Evolutionary conservation across 495 filamentous ascomycete species (phyloP).

Genomic region (Lasiosphaeriaceae sp.): DNA sequence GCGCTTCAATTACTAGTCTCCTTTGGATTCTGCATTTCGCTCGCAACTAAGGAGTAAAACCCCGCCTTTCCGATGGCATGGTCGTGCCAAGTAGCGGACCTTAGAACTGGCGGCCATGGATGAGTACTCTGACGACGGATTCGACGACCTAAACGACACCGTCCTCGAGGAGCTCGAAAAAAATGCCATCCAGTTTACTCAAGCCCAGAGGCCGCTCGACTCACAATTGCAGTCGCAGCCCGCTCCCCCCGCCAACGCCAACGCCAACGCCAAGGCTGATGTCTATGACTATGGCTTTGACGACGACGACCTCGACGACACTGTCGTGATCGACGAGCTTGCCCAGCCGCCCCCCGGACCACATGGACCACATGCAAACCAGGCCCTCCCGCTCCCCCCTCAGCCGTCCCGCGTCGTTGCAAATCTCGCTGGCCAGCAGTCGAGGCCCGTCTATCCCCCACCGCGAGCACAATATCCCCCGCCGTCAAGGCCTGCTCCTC

Average conservation of each 20-base stretch:
- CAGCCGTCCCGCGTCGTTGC: slow-evolving; percentile 11
- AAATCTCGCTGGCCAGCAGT: slow-evolving; percentile 15
- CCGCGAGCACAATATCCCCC: slow-evolving; percentile 7
- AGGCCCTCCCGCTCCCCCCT: slow-evolving; percentile 1
- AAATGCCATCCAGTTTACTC: slow-evolving; percentile 45
- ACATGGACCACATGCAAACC: slow-evolving; percentile 2
- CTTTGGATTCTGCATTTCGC: not conserved
- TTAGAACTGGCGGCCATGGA: slow-evolving; percentile 32
- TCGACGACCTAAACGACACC: slow-evolving; percentile 43
- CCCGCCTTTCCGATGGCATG: slow-evolving; percentile 13
- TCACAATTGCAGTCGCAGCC: slow-evolving; percentile 18
- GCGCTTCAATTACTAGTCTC: no score
- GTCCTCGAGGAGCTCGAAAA: slow-evolving; percentile 44
- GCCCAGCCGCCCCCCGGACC: slow-evolving; percentile 8
- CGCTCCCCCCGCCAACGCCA: not conserved
- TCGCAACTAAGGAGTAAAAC: not conserved
- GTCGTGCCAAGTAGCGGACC: slow-evolving; percentile 4
- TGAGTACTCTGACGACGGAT: slow-evolving; percentile 46
- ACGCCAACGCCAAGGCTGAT: not conserved
- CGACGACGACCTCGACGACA: slow-evolving; percentile 30
- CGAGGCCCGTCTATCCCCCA: slow-evolving; percentile 9
- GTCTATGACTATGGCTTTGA: slow-evolving; percentile 17
- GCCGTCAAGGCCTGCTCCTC: slow-evolving; percentile 6
- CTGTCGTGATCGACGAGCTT: slow-evolving; percentile 26
- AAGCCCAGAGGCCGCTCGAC: slow-evolving; percentile 30